Evolutionary conservation across 78 protist genomes (phyloP).

Genomic region (Guillardia theta): DNA sequence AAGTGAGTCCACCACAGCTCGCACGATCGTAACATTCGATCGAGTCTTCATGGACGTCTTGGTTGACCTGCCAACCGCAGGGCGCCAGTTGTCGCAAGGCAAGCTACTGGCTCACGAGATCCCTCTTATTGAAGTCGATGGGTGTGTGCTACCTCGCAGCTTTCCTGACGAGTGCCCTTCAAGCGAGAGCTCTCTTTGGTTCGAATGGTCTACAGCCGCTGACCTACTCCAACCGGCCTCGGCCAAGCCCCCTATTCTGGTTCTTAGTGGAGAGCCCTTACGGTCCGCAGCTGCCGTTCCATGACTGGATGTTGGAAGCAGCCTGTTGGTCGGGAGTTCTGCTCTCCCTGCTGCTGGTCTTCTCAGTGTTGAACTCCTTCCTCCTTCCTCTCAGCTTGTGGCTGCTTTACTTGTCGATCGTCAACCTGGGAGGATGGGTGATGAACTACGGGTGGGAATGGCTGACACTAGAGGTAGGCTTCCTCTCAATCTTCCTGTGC

Average conservation of each 20-base stretch:
- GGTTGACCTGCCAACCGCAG: too few relatives aligned
- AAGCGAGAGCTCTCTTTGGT: constrained; percentile 38
- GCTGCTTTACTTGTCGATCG: constrained; percentile 42
- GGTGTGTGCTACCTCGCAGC: constrained; percentile 39
- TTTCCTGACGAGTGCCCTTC: constrained; percentile 16
- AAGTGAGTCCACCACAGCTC: too few relatives aligned
- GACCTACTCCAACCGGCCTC: not conserved
- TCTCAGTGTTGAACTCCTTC: not conserved
- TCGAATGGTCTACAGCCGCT: not conserved
- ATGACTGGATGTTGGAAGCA: not conserved
- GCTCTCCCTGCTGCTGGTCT: not conserved
- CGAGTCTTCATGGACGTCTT: too few relatives aligned
- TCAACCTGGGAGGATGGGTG: constrained; percentile 33
- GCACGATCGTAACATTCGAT: too few relatives aligned
- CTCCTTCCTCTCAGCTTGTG: constrained; percentile 29
- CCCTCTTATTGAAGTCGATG: not conserved
- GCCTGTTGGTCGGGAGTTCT: not conserved
- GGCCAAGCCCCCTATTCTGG: constrained; percentile 35
- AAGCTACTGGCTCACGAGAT: constrained; percentile 39
- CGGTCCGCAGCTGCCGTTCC: not conserved
- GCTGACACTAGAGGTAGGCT: constrained; percentile 51
- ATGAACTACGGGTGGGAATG: constrained; percentile 60
- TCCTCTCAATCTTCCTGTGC: constrained; percentile 37
- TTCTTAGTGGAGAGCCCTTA: not conserved
- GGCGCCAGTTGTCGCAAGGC: too few relatives aligned